Conservation (phyloP, 371 early-diverging fungal genomes). For the Chytridium lagenaria region DNA sequence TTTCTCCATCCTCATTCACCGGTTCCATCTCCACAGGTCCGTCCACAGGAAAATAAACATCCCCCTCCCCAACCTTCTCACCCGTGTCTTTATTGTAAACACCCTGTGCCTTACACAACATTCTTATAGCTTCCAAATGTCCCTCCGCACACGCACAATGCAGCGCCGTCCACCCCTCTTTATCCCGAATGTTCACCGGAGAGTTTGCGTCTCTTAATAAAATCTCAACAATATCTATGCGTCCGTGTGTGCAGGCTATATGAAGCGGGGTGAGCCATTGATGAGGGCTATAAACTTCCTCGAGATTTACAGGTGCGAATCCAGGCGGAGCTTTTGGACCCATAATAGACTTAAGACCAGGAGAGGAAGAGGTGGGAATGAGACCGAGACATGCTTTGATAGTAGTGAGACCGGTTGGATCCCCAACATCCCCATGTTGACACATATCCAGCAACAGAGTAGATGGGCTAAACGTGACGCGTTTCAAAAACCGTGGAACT, state of each 20-base stretch:
- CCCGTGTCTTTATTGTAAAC: conserved; percentile 17
- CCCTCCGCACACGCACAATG: conserved; percentile 76
- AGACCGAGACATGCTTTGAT: neutral
- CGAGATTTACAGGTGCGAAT: conserved; percentile 36
- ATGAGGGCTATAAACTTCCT: conserved; percentile 43
- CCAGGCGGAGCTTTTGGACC: conserved; percentile 4
- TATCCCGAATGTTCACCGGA: conserved; percentile 67
- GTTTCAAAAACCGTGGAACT: conserved; percentile 16
- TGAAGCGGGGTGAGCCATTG: conserved; percentile 62
- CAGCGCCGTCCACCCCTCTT: conserved; percentile 77
- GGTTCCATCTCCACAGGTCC: conserved; percentile 51
- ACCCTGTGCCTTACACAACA: conserved; percentile 51
- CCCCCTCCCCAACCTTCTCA: conserved; percentile 15
- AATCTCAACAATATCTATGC: conserved; percentile 53
- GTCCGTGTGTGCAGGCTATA: conserved; percentile 63
- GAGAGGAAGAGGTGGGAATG: neutral
- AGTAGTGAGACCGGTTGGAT: conserved; percentile 17
- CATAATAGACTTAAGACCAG: conserved; percentile 9
- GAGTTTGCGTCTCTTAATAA: conserved; percentile 52
- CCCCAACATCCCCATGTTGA: conserved; percentile 31
- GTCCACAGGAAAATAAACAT: conserved; percentile 41
- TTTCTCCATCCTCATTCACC: conserved; percentile 50
- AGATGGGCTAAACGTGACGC: conserved; percentile 42
- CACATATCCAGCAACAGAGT: conserved; percentile 50
- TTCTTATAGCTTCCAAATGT: conserved; percentile 54